Evolutionary conservation across 2,329 filamentous ascomycete genomes (phyloP).

Genomic region (Calonectria pseudoreteaudii): DNA sequence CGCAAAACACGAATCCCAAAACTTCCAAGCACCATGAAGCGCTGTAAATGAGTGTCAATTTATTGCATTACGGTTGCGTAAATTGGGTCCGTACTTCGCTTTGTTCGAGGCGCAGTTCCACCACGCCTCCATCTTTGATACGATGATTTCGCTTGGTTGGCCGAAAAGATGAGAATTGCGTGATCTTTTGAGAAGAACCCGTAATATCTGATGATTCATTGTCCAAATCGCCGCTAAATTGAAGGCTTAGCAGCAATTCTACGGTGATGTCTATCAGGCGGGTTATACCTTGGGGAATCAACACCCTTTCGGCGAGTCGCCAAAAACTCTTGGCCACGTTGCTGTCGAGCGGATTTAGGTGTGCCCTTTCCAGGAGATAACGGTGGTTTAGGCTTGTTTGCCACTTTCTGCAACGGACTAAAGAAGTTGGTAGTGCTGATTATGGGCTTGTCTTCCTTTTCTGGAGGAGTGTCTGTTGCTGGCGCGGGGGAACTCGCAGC

Average conservation of each 20-base stretch:
- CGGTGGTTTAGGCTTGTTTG: conserved; percentile 18
- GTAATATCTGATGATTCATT: conserved; percentile 9
- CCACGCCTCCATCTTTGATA: conserved; percentile 51
- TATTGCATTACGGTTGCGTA: neutral
- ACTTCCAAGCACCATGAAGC: conserved; percentile 73
- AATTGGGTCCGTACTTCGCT: conserved; percentile 57
- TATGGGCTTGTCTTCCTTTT: conserved; percentile 34
- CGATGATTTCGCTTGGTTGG: conserved; percentile 58
- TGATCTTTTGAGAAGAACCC: conserved; percentile 16
- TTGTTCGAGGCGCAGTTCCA: conserved; percentile 58
- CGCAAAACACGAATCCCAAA: conserved; percentile 72
- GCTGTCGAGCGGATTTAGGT: conserved; percentile 25
- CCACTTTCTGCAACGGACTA: conserved; percentile 40
- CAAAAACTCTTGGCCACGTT: conserved; percentile 25
- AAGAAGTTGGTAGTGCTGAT: conserved; percentile 44
- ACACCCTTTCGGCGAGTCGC: conserved; percentile 22
- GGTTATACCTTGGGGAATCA: conserved; percentile 29
- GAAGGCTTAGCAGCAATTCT: neutral
- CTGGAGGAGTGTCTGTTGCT: conserved; percentile 21
- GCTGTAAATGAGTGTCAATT: conserved; percentile 53
- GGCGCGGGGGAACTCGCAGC: conserved; percentile 27
- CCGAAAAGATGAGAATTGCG: conserved; percentile 59
- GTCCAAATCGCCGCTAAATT: conserved; percentile 11
- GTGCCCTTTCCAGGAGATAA: conserved; percentile 34
- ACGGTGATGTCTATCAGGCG: neutral